These are phyloP conservation scores for Carex sylvatica DNA, from an alignment of 202 grass and related monocot species.

Conservation along the genomic window DNA sequence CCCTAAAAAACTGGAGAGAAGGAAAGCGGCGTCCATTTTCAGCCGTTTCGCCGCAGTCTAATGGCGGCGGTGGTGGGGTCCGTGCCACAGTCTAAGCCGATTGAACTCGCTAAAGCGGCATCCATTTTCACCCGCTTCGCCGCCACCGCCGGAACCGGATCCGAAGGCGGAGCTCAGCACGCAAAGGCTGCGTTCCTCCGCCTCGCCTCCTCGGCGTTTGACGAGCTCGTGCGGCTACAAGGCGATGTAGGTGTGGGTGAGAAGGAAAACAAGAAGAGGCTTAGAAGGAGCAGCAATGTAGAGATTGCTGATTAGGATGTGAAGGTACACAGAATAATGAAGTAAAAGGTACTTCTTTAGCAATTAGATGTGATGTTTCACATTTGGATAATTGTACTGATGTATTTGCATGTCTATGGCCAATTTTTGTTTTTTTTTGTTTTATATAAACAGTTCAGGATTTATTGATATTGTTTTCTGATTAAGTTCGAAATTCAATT, in stretches of 20 bases:
- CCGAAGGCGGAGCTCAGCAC: not conserved
- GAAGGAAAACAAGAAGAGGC: not conserved
- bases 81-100: not conserved
- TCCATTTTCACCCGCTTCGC: slow-evolving; percentile 1
- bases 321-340: not conserved
- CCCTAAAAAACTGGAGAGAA: not conserved
- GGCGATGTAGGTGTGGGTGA: not conserved
- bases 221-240: slow-evolving; percentile 8
- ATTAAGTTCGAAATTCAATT: not conserved
- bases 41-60: too few species aligned
- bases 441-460: not conserved
- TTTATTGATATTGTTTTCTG: not conserved
- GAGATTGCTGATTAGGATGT: not conserved
- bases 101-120: slow-evolving; percentile 11
- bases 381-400: not conserved
- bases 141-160: not conserved
- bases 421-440: not conserved
- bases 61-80: slow-evolving; percentile 14
- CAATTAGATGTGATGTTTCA: not conserved
- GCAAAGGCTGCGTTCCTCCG: not conserved
- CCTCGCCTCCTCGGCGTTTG: slow-evolving; percentile 10
- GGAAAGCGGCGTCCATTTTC: not conserved
- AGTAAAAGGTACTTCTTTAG: slow-evolving; percentile 4
- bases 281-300: not conserved
- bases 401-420: not conserved